These are phyloP conservation scores for Aspergillus sergii DNA, from an alignment of 2,329 filamentous ascomycete species.

Conservation along the genomic window DNA sequence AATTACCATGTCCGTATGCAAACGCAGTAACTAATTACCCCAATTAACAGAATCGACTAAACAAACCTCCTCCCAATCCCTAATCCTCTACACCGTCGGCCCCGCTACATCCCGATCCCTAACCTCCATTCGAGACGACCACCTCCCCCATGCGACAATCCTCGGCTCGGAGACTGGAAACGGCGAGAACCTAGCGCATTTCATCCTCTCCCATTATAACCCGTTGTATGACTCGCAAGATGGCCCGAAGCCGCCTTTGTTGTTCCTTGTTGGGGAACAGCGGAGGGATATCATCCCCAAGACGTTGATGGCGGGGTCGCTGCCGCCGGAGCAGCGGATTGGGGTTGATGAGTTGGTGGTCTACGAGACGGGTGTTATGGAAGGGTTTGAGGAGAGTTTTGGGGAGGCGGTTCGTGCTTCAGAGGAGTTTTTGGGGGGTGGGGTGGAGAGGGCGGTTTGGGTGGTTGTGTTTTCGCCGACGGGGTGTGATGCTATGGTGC, in stretches of 20 bases:
- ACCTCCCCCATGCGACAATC: conserved; percentile 59
- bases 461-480: conserved; percentile 61
- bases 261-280: conserved; percentile 91
- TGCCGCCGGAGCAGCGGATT: conserved; percentile 59
- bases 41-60: neutral
- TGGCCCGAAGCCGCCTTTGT: conserved; percentile 57
- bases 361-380: conserved; percentile 84
- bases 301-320: conserved; percentile 64
- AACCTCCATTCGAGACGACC: conserved; percentile 46
- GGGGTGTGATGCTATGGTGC: conserved; percentile 63
- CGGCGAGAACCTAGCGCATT: conserved; percentile 75
- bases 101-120: conserved; percentile 67
- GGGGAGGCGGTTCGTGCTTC: conserved; percentile 50
- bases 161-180: conserved; percentile 82
- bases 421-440: conserved; percentile 46
- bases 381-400: conserved; percentile 73
- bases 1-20: too few relatives aligned
- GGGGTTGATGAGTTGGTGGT: conserved; percentile 77
- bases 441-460: conserved; percentile 30
- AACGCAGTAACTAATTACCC: neutral
- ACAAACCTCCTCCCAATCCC: conserved; percentile 25
- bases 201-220: conserved; percentile 79
- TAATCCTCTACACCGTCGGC: conserved; percentile 51
- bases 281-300: conserved; percentile 87
- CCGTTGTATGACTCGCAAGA: conserved; percentile 20